phyloP scores from a whole-genome alignment of 768 basidiomycete species.

The Tricholoma sp. region DNA sequence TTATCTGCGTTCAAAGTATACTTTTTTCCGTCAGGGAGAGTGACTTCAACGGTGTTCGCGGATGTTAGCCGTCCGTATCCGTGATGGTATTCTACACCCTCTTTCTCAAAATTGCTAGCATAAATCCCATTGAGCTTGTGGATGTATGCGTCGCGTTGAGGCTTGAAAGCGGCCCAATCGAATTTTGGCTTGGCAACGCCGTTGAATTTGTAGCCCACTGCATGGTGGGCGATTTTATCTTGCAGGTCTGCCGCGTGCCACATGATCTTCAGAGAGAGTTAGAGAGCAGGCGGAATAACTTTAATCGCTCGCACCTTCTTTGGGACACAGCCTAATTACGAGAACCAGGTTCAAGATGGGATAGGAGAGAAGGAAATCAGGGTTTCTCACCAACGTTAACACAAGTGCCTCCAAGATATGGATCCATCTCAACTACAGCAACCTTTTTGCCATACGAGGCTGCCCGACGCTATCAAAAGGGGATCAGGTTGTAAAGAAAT shows the following conservation, averaged over 20 bases:
- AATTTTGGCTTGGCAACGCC: constrained; percentile 60
- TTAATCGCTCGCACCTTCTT: constrained; percentile 64
- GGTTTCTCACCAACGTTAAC: constrained; percentile 85
- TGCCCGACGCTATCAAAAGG: constrained; percentile 69
- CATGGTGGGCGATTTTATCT: constrained; percentile 77
- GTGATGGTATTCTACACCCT: constrained; percentile 81
- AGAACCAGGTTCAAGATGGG: not conserved
- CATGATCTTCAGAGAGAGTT: constrained; percentile 69
- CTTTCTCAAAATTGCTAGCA: constrained; percentile 80
- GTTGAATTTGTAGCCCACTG: constrained; percentile 66
- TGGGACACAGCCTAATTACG: constrained; percentile 78
- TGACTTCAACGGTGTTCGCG: constrained; percentile 67
- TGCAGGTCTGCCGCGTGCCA: constrained; percentile 93
- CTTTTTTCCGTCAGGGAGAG: constrained; percentile 55
- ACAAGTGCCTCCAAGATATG: constrained; percentile 86
- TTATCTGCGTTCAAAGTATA: constrained; percentile 74
- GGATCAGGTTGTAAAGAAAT: not conserved
- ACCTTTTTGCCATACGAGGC: constrained; percentile 91
- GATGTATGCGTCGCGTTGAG: constrained; percentile 95
- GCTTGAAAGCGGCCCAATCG: constrained; percentile 88
- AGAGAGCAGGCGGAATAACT: not conserved
- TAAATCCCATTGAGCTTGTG: constrained; percentile 86
- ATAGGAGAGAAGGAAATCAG: not conserved
- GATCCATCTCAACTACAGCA: constrained; percentile 77
- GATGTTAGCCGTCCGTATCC: constrained; percentile 75